Base-by-base conservation (phyloP, 2,329 filamentous ascomycete species). In the Lasiodiplodia sp. region DNA sequence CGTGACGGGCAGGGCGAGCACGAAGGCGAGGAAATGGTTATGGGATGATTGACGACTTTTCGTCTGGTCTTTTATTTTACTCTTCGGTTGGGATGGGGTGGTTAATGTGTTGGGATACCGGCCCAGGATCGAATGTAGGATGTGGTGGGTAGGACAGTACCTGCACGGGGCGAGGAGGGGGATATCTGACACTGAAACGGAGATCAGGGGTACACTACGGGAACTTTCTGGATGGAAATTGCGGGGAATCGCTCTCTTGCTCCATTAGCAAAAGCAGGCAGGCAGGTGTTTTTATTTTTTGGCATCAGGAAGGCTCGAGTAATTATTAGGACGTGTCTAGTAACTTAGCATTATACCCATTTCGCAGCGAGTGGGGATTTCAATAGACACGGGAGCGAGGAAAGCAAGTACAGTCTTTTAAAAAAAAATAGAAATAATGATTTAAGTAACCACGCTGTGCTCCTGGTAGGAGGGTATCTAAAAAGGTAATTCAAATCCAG, bases 391-490 rank as follows among this genome's bases (percentile, higher is more conserved):
- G 44, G 4, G 28, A 53, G 25, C 5, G 7, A 28, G 51, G 23
- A 25, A 53, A 18, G n/a, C 11, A 8, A 10, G 37, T 16, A 40
- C 6, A 14, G 23, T 7, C n/a, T n/a, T n/a, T 47, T 23, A 16
- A 5, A 10, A 34, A 8, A 12, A n/a, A 31, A 1, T 37, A 44
- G 34, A 18, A 53, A 21, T 53, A 18, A 47, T 53, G 16, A 28
- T 53, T 14, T 28, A 47, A 21, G 18, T 21, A 37, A 63, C 47
- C 44, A 38, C 37, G 37, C 60, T 51, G 31, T 34, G 21, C 60
- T 64, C 47, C 60, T 31, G 10, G 14, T 23, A 64, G 60, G 60
- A 64, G 60, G 60, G 60, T 64, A 64, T 64, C 60, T 64, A 64
- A 21, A 52, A 49, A 16, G 11, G n/a, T 25, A 12, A 47, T 23